Conservation (phyloP, 1,284 basidiomycete species). For the Ganoderma sinense region DNA sequence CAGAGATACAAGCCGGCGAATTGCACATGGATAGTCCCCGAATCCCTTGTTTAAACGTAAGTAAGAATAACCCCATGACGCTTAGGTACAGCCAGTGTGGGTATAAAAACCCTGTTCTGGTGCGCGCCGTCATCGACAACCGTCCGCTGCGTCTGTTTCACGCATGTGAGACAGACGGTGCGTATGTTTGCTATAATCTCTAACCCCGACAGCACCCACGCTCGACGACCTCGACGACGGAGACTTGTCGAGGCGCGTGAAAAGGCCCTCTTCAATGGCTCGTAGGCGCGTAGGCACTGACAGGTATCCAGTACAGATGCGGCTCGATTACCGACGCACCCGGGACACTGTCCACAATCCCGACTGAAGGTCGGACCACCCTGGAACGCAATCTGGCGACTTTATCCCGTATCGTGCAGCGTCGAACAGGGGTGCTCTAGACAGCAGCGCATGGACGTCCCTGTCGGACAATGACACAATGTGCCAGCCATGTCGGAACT, state of each 20-base stretch:
- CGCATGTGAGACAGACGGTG: conserved; percentile 18
- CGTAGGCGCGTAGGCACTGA: conserved; percentile 8
- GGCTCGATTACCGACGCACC: conserved; percentile 19
- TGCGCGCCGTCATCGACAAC: conserved; percentile 23
- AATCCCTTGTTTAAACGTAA: conserved; percentile 19
- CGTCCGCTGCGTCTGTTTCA: conserved; percentile 23
- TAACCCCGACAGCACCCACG: conserved; percentile 13
- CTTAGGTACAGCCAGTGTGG: conserved; percentile 28
- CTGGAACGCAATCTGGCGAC: conserved; percentile 21
- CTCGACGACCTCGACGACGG: conserved; percentile 14
- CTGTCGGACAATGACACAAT: conserved; percentile 1
- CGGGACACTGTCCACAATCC: conserved; percentile 1
- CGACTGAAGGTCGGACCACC: conserved; percentile 14
- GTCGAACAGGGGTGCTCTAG: not conserved
- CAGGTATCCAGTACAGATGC: conserved; percentile 20
- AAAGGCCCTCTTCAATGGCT: conserved; percentile 15
- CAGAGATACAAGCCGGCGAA: conserved; percentile 15
- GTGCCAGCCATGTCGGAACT: not conserved
- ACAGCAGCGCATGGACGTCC: not conserved
- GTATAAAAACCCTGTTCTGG: conserved; percentile 37
- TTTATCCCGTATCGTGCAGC: not conserved
- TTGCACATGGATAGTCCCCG: conserved; percentile 14
- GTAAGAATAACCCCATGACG: conserved; percentile 23
- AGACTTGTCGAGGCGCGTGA: conserved; percentile 18
- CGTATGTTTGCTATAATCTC: conserved; percentile 11